Base-by-base conservation (phyloP, 768 basidiomycete species). In the Calocybe indica region DNA sequence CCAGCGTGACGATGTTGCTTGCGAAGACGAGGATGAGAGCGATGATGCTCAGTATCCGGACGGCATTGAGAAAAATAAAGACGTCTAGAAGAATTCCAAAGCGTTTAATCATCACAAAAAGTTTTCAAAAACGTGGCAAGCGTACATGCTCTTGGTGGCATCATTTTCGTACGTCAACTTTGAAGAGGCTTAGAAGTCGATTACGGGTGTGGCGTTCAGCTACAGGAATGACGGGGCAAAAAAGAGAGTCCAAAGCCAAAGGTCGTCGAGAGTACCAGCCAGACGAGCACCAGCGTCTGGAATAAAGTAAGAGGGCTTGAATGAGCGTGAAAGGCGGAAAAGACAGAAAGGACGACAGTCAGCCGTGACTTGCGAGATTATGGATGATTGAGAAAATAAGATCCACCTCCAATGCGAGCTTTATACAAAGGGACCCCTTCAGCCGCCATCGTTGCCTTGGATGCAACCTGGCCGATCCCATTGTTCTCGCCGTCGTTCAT, bases 41-140 rank as follows among this genome's bases (percentile, higher is more conserved):
- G 44, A 94, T 74, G 56, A 96, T 81, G 66, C 88, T 90, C 40
- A 96, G 64, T 33, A 76, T 66, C 29, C 93, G 88, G 58, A 89
- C 76, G 58, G 61, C 74, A 58, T 95, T 94, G 58, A 95, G 83
- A 40, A 75, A 78, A 58, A 88, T 81, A 71, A 91, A 92, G 22
- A 77, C 58, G 55, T 82, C 77, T 78, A 37, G 6, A 32, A 40
- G 14, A 15, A 44, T 7, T 40, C 15, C 29, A 35, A 3, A 46
- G 13, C 22, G n/a, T 15, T 36, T 9, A 33, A 37, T 43, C n/a
- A 43, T 29, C 14, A 28, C 7, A 7, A 22, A 12, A 34, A 22
- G 30, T 14, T 42, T 8, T 41, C 31, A 14, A 35, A 13, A 7
- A 45, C 14, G 36, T 37, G 36, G 6, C 7, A 45, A 45, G 37